Base-by-base conservation (phyloP, 176 grass and related monocot genomes). In the Oryza punctata region DNA sequence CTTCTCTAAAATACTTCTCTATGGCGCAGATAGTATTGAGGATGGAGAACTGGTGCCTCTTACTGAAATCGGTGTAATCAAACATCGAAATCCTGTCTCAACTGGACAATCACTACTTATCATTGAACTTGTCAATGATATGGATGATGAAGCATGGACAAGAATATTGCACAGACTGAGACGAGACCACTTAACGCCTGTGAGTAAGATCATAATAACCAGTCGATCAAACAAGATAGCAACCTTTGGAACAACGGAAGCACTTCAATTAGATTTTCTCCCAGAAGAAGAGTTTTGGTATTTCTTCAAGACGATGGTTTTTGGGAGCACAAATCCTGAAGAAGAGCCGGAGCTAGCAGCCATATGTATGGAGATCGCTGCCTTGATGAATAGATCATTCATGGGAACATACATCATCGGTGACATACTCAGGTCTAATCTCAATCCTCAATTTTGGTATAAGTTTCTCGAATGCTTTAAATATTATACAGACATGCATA, bases 131-230 rank as follows among this genome's bases (percentile, higher is more conserved):
- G 30, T 47, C 1, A 12, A n/a, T 7, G 7, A 65, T 15, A 33
- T 69, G 15, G 83, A 70, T 25, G 24, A 38, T 24, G 14, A 0
- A 10, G 25, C 25, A 45, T 85, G 72, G 70, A 24, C 37, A 30
- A 49, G 2, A 37, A 33, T 37, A 10, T 1, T 10, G 30, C 29
- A 19, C 2, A 37, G 2, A 18, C 10, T 70, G 19, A 41, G 35
- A 41, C 9, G 9, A 2, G 3, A 2, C 8, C 38, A 19, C 63
- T 67, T 12, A 7, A 25, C 35, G 19, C 35, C 26, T 76, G 27
- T 54, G 67, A 64, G 79, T 44, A 88, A 69, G 29, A 12, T 88
- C 12, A 33, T 88, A 13, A 12, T 83, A 3, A 44, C 47, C 12
- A 40, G 37, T 15, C 4, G 12, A 13, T 69, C 73, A 46, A 44